Conservation (phyloP, 2,329 filamentous ascomycete genomes). For the Ophiostoma montium region DNA sequence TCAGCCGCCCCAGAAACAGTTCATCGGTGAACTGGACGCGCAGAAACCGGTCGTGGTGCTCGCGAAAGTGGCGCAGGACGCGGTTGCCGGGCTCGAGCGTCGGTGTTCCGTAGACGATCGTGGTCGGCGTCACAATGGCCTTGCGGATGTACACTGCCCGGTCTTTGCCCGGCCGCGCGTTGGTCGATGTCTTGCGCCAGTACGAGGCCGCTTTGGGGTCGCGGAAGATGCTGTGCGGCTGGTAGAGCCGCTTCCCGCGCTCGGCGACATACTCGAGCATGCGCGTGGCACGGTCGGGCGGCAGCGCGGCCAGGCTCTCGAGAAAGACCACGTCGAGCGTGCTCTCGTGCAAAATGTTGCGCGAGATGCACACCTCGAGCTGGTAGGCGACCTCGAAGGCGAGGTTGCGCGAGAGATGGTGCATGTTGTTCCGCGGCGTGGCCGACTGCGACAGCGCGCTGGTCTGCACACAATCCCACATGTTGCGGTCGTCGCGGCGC, state of each 20-base stretch:
- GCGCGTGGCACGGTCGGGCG: conserved; percentile 39
- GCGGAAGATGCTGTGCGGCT: conserved; percentile 61
- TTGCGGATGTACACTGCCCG: conserved; percentile 45
- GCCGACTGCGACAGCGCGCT: not conserved
- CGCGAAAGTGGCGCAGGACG: conserved; percentile 59
- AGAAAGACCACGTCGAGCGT: conserved; percentile 57
- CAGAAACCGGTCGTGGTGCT: conserved; percentile 63
- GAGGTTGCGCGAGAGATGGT: conserved; percentile 23
- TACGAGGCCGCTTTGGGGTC: conserved; percentile 34
- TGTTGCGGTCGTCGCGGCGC: conserved; percentile 12
- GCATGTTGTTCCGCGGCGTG: conserved; percentile 5
- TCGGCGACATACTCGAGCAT: conserved; percentile 64
- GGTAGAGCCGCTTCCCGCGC: conserved; percentile 42
- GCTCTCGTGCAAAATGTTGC: conserved; percentile 61
- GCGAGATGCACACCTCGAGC: conserved; percentile 84
- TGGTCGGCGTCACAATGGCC: conserved; percentile 70
- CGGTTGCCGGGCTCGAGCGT: conserved; percentile 78
- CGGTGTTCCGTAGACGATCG: conserved; percentile 63
- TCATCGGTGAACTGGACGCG: conserved; percentile 87
- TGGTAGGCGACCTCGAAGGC: conserved; percentile 72
- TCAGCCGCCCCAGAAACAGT: conserved; percentile 45
- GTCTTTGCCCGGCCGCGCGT: conserved; percentile 8
- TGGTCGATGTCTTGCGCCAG: conserved; percentile 14
- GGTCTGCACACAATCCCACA: conserved; percentile 12
- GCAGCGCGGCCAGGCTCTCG: conserved; percentile 37